Conservation (phyloP, 192 early-diverging fungal genomes). For the Coemansia interrupta region DNA sequence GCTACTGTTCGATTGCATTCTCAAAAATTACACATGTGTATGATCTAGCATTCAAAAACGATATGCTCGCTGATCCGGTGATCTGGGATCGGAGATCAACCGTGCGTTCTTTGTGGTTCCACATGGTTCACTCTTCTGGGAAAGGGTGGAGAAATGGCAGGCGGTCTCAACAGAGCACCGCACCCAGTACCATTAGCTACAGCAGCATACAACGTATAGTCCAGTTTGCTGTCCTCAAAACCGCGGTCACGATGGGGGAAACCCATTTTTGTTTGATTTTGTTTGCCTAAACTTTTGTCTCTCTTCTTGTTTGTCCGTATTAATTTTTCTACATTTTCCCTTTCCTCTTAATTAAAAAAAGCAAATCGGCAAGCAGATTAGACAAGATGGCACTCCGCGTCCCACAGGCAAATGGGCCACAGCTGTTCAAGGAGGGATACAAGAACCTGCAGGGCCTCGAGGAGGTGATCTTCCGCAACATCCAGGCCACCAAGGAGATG, state of each 20-base stretch:
- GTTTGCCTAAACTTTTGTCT: too few relatives aligned
- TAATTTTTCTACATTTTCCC: not conserved
- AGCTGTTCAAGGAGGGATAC: constrained; percentile 93
- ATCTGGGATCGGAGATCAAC: not conserved
- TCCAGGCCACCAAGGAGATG: constrained; percentile 90
- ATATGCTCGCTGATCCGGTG: not conserved
- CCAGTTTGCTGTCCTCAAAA: too few relatives aligned
- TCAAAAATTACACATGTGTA: too few relatives aligned
- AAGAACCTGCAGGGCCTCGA: constrained; percentile 95
- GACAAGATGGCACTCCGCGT: constrained; percentile 81
- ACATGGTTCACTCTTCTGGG: too few relatives aligned
- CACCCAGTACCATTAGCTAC: too few relatives aligned
- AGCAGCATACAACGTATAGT: too few relatives aligned
- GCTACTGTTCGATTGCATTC: not conserved
- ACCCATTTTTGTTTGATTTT: too few relatives aligned
- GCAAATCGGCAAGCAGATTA: not conserved
- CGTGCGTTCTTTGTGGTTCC: not conserved
- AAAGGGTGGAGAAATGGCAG: too few relatives aligned
- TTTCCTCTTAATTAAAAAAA: not conserved
- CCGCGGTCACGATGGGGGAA: too few relatives aligned
- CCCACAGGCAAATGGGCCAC: constrained; percentile 75
- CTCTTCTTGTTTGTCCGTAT: too few relatives aligned
- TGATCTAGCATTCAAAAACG: not conserved
- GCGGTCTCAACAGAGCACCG: too few relatives aligned
- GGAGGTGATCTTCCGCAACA: constrained; percentile 93